These are phyloP conservation scores for Euclidium syriacum DNA, from an alignment of 345 rosid genomes.

Conservation along the genomic window DNA sequence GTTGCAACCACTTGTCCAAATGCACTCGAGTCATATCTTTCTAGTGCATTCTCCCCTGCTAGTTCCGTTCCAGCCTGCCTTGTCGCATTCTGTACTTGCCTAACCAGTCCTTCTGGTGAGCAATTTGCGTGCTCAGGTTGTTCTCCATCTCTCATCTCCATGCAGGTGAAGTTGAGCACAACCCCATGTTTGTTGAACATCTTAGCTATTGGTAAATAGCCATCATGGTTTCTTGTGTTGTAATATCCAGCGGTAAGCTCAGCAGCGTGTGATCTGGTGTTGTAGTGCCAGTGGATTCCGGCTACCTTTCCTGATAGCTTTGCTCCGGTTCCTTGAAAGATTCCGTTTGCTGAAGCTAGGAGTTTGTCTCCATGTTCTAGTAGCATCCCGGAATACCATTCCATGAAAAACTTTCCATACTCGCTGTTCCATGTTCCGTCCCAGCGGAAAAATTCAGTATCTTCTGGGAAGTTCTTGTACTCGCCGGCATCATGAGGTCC, in stretches of 20 bases:
- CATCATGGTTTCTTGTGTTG: constrained; percentile 70
- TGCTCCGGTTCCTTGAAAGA: constrained; percentile 63
- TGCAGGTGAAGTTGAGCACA: constrained; percentile 89
- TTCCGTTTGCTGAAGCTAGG: constrained; percentile 63
- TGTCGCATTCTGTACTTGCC: constrained; percentile 78
- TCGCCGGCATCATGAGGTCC: constrained; percentile 91
- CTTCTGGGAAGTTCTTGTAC: constrained; percentile 82
- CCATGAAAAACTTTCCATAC: constrained; percentile 83
- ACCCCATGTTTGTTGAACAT: constrained; percentile 65
- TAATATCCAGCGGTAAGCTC: constrained; percentile 92
- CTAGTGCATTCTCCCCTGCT: constrained; percentile 92
- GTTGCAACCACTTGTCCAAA: constrained; percentile 71
- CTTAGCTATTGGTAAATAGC: constrained; percentile 71
- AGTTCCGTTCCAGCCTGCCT: constrained; percentile 52
- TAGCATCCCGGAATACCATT: constrained; percentile 80
- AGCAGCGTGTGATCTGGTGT: constrained; percentile 92
- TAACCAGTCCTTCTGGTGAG: constrained; percentile 87
- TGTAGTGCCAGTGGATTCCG: constrained; percentile 97
- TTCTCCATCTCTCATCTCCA: constrained; percentile 85
- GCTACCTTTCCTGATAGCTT: constrained; percentile 82
- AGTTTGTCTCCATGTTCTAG: constrained; percentile 74
- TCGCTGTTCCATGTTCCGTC: constrained; percentile 92
- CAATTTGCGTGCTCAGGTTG: constrained; percentile 71
- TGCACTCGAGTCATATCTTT: constrained; percentile 73
- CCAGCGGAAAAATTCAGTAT: constrained; percentile 67